phyloP scores from a whole-genome alignment of 768 basidiomycete genomes.

The Kwoniella sp. region DNA sequence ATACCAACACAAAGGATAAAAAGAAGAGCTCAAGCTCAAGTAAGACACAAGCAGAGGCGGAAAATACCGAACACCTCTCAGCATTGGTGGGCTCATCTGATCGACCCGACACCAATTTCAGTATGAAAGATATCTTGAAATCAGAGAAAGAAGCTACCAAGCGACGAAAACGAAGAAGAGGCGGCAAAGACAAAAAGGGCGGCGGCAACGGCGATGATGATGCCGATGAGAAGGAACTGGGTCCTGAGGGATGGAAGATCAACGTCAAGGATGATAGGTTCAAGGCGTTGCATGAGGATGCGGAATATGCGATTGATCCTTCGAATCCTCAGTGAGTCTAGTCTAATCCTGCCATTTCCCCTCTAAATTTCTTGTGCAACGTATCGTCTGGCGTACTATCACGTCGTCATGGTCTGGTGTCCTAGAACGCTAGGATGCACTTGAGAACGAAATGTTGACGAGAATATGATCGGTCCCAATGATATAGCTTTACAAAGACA shows the following conservation, averaged over 20 bases:
- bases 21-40: slow-evolving; percentile 18
- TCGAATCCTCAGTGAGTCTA: slow-evolving; percentile 90
- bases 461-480: no score
- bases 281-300: slow-evolving; percentile 81
- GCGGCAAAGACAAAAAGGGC: slow-evolving; percentile 60
- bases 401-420: no score
- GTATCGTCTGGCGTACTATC: no score
- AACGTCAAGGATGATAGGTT: slow-evolving; percentile 87
- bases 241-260: slow-evolving; percentile 70
- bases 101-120: slow-evolving; percentile 65
- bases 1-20: slow-evolving; percentile 10
- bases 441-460: no score
- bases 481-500: slow-evolving; percentile 81
- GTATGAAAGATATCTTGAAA: slow-evolving; percentile 83
- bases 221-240: slow-evolving; percentile 64
- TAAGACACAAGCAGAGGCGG: slow-evolving; percentile 1
- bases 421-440: no score
- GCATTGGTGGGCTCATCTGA: slow-evolving; percentile 34
- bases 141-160: slow-evolving; percentile 70
- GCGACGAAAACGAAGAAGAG: slow-evolving; percentile 59
- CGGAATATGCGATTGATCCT: slow-evolving; percentile 92
- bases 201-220: slow-evolving; percentile 51
- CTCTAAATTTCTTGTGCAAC: neutral
- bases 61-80: slow-evolving; percentile 25
- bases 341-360: no score